Percentiles rank a stretch among this genome's conserved stretches.
Evolutionary conservation across 208 protist genomes (phyloP).

Genomic region (Trypanosoma brucei): DNA sequence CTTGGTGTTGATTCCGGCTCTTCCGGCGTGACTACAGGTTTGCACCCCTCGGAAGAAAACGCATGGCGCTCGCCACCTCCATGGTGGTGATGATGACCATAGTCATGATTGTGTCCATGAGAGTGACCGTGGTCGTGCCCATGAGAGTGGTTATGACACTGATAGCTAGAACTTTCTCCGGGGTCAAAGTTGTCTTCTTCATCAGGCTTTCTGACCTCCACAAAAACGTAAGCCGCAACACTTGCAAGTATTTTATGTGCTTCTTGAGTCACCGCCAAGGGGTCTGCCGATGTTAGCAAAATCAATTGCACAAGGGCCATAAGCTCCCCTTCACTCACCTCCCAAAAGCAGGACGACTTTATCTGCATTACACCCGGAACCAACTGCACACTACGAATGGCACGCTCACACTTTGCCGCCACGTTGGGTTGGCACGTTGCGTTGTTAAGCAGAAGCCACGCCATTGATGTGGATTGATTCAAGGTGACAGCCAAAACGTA

Average conservation of each 20-base stretch:
- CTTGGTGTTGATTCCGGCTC: no score
- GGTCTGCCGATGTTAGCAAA: conserved; percentile 38
- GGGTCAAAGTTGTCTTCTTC: conserved; percentile 14
- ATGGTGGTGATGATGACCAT: not conserved
- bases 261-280: conserved; percentile 23
- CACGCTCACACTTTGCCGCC: conserved; percentile 29
- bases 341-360: conserved; percentile 47
- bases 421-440: conserved; percentile 19
- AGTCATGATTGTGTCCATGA: not conserved
- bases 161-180: conserved; percentile 1
- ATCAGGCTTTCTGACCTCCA: conserved; percentile 26
- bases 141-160: conserved; percentile 7
- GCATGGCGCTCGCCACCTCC: not conserved
- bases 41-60: not conserved
- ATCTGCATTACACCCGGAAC: conserved; percentile 55
- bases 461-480: conserved; percentile 25
- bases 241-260: conserved; percentile 31
- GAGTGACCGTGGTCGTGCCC: not conserved
- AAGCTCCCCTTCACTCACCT: conserved; percentile 31
- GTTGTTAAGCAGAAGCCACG: conserved; percentile 72
- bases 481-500: conserved; percentile 28
- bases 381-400: conserved; percentile 34
- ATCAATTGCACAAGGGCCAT: conserved; percentile 56
- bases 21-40: no score
- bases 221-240: conserved; percentile 46